These are phyloP conservation scores for Sporothrix curviconia DNA, from an alignment of 2,329 filamentous ascomycete genomes.

Conservation along the genomic window DNA sequence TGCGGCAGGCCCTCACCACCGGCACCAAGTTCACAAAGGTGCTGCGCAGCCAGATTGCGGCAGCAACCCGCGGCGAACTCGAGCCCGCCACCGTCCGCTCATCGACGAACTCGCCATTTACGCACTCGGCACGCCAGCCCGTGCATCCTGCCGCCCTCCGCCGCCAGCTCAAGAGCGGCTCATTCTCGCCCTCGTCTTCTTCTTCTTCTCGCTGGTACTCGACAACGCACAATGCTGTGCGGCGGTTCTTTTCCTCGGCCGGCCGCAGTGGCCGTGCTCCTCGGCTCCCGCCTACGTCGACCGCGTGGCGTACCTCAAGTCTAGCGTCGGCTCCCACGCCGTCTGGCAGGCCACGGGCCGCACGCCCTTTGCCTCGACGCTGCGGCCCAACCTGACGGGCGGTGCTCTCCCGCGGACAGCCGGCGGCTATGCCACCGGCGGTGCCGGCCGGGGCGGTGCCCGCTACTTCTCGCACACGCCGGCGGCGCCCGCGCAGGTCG, in stretches of 20 bases:
- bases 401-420: conserved; percentile 77
- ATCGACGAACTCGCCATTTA: conserved; percentile 21
- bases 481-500: conserved; percentile 77
- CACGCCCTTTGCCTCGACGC: conserved; percentile 78
- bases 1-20: conserved; percentile 41
- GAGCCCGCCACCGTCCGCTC: conserved; percentile 40
- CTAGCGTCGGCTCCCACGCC: conserved; percentile 43
- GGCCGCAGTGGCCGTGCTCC: conserved; percentile 30
- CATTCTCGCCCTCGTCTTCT: no score
- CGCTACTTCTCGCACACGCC: conserved; percentile 89
- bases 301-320: conserved; percentile 43
- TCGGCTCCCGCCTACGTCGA: conserved; percentile 34
- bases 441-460: conserved; percentile 64
- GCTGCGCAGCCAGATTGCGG: conserved; percentile 44
- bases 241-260: conserved; percentile 45
- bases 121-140: conserved; percentile 35
- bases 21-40: conserved; percentile 42
- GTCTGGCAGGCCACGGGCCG: conserved; percentile 61
- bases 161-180: conserved; percentile 39
- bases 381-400: conserved; percentile 87
- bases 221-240: conserved; percentile 25
- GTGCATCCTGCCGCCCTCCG: conserved; percentile 46
- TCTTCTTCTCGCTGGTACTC: conserved; percentile 38
- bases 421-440: conserved; percentile 74
- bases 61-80: conserved; percentile 35